Conservation (phyloP, 148 eudicot genomes). For the Rhododendron mucronatum region DNA sequence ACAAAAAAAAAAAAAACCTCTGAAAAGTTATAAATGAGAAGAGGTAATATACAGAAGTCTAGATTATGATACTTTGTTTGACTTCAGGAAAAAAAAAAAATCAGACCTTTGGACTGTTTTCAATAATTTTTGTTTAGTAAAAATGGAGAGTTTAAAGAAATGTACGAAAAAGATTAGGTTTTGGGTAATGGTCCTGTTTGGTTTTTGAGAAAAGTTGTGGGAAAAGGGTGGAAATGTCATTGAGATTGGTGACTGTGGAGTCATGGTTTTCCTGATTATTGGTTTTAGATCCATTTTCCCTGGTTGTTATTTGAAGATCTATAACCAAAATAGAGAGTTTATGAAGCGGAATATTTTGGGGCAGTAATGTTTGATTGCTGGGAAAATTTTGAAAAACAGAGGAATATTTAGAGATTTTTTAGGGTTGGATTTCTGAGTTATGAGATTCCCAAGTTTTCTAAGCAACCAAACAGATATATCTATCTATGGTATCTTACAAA, state of each 20-base stretch:
- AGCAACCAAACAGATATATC: background rate
- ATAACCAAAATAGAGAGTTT: background rate
- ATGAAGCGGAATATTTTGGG: background rate
- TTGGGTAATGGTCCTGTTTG: slow-evolving; percentile 4
- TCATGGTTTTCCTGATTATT: background rate
- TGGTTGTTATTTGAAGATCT: background rate
- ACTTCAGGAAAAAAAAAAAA: background rate
- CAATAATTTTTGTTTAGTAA: background rate
- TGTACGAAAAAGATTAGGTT: background rate
- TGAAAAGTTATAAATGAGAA: background rate
- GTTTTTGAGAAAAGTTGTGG: background rate
- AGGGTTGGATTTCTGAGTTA: background rate
- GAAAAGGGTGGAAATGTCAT: background rate
- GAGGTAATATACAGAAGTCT: background rate
- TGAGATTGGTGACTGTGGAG: background rate
- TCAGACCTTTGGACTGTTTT: background rate
- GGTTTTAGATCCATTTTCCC: background rate
- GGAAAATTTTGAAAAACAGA: slow-evolving; percentile 1
- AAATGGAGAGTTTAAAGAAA: background rate
- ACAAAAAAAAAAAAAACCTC: too few relatives aligned
- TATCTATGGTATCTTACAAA: background rate
- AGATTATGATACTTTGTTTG: background rate
- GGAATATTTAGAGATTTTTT: background rate
- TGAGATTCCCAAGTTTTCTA: background rate
- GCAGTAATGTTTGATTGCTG: background rate